Evolutionary conservation across 108 stramenopile species (phyloP).

Genomic region (Stephanodiscus minutulus): DNA sequence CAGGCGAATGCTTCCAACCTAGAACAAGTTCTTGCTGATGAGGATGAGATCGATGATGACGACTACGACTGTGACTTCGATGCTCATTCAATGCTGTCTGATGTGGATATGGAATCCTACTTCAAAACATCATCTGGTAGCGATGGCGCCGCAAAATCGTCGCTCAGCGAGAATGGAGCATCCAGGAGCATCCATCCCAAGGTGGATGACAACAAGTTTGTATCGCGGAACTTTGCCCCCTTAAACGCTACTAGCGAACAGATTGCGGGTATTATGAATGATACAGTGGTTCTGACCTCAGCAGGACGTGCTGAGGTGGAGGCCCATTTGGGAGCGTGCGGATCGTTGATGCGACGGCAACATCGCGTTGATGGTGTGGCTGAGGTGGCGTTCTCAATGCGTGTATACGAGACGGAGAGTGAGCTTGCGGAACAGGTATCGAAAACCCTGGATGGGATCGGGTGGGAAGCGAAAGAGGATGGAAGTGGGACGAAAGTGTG

Average conservation of each 20-base stretch:
- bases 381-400: constrained; percentile 69
- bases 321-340: constrained; percentile 47
- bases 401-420: constrained; percentile 70
- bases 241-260: constrained; percentile 52
- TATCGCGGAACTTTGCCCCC: constrained; percentile 67
- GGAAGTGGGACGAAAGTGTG: constrained; percentile 59
- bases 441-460: constrained; percentile 61
- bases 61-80: constrained; percentile 42
- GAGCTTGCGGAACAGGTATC: constrained; percentile 71
- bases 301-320: constrained; percentile 53
- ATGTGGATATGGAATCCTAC: constrained; percentile 52
- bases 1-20: constrained; percentile 42
- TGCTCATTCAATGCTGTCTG: constrained; percentile 49
- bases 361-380: constrained; percentile 62
- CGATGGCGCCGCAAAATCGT: not conserved
- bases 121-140: constrained; percentile 12
- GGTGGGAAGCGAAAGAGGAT: constrained; percentile 44
- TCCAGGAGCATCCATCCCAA: constrained; percentile 40
- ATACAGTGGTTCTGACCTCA: constrained; percentile 48
- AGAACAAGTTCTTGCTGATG: constrained; percentile 39
- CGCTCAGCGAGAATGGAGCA: constrained; percentile 32
- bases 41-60: constrained; percentile 50
- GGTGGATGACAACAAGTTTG: constrained; percentile 66
- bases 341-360: constrained; percentile 51
- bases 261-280: constrained; percentile 60